phyloP scores from a whole-genome alignment of 108 stramenopile genomes.

The Nannochloropsis granulata region DNA sequence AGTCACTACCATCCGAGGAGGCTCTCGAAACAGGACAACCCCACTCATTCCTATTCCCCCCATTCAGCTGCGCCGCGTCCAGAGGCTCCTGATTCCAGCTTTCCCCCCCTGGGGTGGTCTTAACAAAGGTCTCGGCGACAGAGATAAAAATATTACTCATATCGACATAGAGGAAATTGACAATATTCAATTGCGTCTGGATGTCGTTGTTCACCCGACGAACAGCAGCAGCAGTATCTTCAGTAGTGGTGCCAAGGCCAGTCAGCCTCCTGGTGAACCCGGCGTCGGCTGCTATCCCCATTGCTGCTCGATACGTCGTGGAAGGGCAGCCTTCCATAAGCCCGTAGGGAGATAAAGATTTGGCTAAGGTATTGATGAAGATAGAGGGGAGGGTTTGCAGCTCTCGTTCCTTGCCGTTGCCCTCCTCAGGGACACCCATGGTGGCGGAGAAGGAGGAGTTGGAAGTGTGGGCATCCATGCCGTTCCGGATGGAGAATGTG shows the following conservation, averaged over 20 bases:
- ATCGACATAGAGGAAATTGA: constrained; percentile 14
- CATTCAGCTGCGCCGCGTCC: background rate
- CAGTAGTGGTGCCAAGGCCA: background rate
- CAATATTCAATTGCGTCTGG: constrained; percentile 4
- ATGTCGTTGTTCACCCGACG: constrained; percentile 3
- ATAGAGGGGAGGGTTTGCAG: background rate
- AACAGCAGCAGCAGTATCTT: background rate
- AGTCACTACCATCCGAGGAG: background rate
- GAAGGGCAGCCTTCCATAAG: constrained; percentile 3
- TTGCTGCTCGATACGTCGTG: background rate
- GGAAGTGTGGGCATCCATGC: background rate
- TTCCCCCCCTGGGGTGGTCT: background rate
- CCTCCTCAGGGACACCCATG: too few species aligned
- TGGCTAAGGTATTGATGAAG: background rate
- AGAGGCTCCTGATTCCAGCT: constrained; percentile 25
- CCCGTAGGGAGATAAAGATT: background rate
- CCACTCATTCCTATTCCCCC: background rate
- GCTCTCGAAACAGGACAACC: constrained; percentile 4
- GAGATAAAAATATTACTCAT: background rate
- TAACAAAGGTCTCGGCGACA: background rate
- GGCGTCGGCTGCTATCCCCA: constrained; percentile 16
- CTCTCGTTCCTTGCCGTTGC: background rate
- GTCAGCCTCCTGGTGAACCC: constrained; percentile 8
- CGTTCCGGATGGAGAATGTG: background rate
- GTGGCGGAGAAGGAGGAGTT: background rate